Percentiles rank a stretch among this genome's conserved stretches.
Evolutionary conservation across 2,329 filamentous ascomycete genomes (phyloP).

Genomic region (Ophiostoma angusticollis): DNA sequence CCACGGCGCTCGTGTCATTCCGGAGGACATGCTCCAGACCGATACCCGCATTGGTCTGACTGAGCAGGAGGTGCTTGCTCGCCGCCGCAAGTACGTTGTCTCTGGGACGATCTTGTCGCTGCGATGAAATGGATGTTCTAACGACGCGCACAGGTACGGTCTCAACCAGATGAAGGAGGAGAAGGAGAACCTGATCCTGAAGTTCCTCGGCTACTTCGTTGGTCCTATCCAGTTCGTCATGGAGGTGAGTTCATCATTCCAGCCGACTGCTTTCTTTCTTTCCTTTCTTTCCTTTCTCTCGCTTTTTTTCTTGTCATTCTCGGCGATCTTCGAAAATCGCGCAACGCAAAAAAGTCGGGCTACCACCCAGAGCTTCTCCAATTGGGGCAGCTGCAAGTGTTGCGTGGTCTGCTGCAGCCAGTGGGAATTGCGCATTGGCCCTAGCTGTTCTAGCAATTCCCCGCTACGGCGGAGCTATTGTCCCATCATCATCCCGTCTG

Average conservation of each 20-base stretch:
- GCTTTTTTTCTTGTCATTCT: neutral
- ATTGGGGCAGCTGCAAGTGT: constrained; percentile 6
- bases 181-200: constrained; percentile 72
- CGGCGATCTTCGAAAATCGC: constrained; percentile 10
- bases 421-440: constrained; percentile 4
- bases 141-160: constrained; percentile 33
- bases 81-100: constrained; percentile 46
- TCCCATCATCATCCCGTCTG: no score
- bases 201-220: constrained; percentile 73
- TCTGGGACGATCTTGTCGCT: no score
- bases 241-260: constrained; percentile 46
- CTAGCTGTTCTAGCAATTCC: constrained; percentile 2
- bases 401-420: neutral
- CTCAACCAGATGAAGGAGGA: constrained; percentile 82
- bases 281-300: neutral
- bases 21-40: constrained; percentile 60
- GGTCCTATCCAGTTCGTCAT: constrained; percentile 91
- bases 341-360: constrained; percentile 1
- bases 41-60: constrained; percentile 58
- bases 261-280: neutral
- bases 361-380: constrained; percentile 5
- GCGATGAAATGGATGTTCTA: no score
- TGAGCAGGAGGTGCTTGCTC: constrained; percentile 49
- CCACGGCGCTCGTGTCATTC: constrained; percentile 46
- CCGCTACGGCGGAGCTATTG: no score